Base-by-base conservation (phyloP, 2,329 filamentous ascomycete genomes). In the Fusarium sp. region DNA sequence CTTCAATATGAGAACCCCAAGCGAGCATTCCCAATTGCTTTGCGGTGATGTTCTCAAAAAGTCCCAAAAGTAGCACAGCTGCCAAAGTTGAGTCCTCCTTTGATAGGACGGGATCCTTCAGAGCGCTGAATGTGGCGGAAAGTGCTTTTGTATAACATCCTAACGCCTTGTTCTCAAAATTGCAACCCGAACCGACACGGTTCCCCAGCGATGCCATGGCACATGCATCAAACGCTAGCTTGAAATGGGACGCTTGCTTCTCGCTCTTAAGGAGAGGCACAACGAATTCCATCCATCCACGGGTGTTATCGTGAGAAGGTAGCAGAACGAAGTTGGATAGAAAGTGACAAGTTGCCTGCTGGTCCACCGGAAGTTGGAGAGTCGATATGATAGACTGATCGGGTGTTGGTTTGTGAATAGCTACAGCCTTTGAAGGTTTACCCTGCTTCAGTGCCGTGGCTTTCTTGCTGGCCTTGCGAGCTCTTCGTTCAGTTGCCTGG, bases 1-100 rank as follows among this genome's bases (percentile, higher is more conserved):
- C 90, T 67, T 91, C 87, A n/a, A 89, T 86, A 73, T 91, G 90
- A 15, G 89, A 89, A 8, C 88, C 88, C 90, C 90, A 91, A 4
- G 89, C 88, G 61, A 86, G 81, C 77, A 87, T 86, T 38, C 85
- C 87, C 55, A 88, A 80, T 58, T 87, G 85, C 65, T 85, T 87
- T 18, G 87, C 86, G 2, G 86, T 86, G 48, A 91, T 90, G 61
- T 85, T 88, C 80, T 91, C 90, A 68, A 89, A 92, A 28, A 91
- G 81, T 1, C 89, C 88, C 31, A 92, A 78, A 65, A 91, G 80
- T 36, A 92, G 79, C 22, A 91, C 88, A 2, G 89, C 85, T 5
- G 88, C 89, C 18, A 92, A 75, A 0, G 89, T 91, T 18, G 84
- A 83, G 75, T 92, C 90, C n/a, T 85, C 81, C 65, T 83, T 86